Evolutionary conservation across 805 yeast genomes (phyloP).

Genomic region (Jamesozyma rosinii): DNA sequence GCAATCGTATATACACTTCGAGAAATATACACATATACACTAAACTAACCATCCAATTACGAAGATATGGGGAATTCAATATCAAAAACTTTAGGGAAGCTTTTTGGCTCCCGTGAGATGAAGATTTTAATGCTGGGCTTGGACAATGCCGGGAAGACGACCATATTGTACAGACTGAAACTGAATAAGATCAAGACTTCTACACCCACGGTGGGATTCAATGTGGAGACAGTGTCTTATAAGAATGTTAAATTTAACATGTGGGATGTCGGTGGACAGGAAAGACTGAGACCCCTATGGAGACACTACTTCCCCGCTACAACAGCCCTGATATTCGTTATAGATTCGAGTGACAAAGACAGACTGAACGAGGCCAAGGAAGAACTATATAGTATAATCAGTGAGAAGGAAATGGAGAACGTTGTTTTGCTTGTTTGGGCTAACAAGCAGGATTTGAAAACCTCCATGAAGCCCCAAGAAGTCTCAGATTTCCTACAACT

Average conservation of each 20-base stretch:
- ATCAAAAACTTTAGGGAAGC: conserved; percentile 33
- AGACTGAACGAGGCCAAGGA: conserved; percentile 70
- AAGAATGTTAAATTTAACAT: conserved; percentile 77
- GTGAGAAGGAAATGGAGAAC: conserved; percentile 74
- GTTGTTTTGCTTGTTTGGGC: conserved; percentile 79
- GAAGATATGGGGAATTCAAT: conserved; percentile 28
- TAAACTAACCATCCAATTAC: too few relatives aligned
- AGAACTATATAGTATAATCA: conserved; percentile 68
- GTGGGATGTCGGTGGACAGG: conserved; percentile 97
- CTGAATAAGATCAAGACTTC: conserved; percentile 67
- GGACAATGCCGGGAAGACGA: conserved; percentile 89
- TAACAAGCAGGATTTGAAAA: conserved; percentile 73
- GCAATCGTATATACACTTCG: too few relatives aligned
- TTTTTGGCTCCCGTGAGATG: conserved; percentile 48
- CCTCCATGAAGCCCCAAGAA: conserved; percentile 69
- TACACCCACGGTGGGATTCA: conserved; percentile 90
- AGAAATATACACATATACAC: too few relatives aligned
- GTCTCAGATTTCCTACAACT: conserved; percentile 65
- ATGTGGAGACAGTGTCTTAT: conserved; percentile 78
- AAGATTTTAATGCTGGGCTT: conserved; percentile 82
- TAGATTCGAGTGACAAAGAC: conserved; percentile 67
- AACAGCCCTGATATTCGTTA: conserved; percentile 82
- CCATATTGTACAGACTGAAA: conserved; percentile 75
- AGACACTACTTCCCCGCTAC: conserved; percentile 92
- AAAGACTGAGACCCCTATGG: conserved; percentile 85